Base-by-base conservation (phyloP, 441 rosid genomes). In the Gossypium lobatum region DNA sequence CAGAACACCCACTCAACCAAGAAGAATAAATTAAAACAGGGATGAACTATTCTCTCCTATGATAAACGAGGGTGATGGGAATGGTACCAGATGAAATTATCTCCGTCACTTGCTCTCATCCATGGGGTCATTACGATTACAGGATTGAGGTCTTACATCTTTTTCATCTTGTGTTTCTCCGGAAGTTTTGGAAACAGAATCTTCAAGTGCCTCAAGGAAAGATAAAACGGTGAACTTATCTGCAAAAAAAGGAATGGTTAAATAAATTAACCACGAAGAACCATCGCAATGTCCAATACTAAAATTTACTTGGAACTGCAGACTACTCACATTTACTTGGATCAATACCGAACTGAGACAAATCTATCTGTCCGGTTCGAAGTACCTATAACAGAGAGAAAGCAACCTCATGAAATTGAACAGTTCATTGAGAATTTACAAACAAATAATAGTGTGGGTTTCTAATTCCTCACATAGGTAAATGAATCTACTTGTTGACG, bases 401-500 rank as follows among this genome's bases (percentile, higher is more conserved):
- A 73, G 67, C 71, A 75, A 42, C 54, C 53, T 17, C 17, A 16
- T 59, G 53, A 21, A 60, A 76, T 6, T 55, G 71, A 39, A 42
- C 16, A 72, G 65, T 54, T 45, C 39, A 58, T 46, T 18, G 61
- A 2, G 9, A 70, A 72, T 77, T 63, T 73, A 55, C 70, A 78
- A 14, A 76, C 25, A 8, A 72, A 58, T 5, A 53, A 54, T 9
- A 73, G 14, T 2, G 63, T 69, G 69, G 69, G 31, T 20, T 20
- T 71, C 71, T 18, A 62, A 72, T 76, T 77, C 69, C 93, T 90
- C 79, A 95, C 98, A 73, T 90, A 85, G 70, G 97, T 91, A 80
- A 95, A 95, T 34, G 98, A 92, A 88, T 93, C 99, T 62, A 95
- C 89, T 93, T 95, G 98, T 73, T 91, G 95, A 78, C 95, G 97